Conservation (phyloP, 768 basidiomycete species). For the Nidula microcarpa region DNA sequence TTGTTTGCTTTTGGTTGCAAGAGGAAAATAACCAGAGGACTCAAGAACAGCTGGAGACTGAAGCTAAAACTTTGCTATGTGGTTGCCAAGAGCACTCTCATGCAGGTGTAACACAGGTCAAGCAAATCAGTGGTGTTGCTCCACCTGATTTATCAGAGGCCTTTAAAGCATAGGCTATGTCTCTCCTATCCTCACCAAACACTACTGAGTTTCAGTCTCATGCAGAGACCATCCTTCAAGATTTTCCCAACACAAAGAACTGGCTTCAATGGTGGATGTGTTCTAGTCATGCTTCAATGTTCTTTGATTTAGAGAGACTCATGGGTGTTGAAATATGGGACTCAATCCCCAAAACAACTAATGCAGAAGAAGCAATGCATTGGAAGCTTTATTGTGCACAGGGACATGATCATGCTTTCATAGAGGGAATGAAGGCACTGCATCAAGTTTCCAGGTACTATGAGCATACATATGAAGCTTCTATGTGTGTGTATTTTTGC, state of each 20-base stretch:
- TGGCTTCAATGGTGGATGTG: constrained; percentile 33
- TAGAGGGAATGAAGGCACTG: constrained; percentile 15
- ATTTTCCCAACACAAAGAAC: constrained; percentile 12
- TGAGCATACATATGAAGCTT: constrained; percentile 7
- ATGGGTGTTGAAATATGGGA: constrained; percentile 9
- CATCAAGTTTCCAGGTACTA: constrained; percentile 14
- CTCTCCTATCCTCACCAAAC: constrained; percentile 3
- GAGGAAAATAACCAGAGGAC: constrained; percentile 5
- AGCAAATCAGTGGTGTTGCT: constrained; percentile 15
- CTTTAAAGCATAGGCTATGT: constrained; percentile 13
- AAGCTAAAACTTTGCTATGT: constrained; percentile 9
- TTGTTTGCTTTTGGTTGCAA: constrained; percentile 15
- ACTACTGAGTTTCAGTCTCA: constrained; percentile 6
- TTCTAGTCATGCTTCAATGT: constrained; percentile 19
- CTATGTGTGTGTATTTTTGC: too few species aligned
- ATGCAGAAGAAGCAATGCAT: constrained; percentile 8
- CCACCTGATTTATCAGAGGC: constrained; percentile 5
- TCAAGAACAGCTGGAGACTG: constrained; percentile 6
- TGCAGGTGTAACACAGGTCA: constrained; percentile 19
- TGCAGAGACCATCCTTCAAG: constrained; percentile 6
- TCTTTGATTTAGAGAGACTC: constrained; percentile 11
- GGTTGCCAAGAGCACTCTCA: constrained; percentile 30
- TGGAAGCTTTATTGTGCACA: constrained; percentile 4
- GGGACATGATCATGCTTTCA: constrained; percentile 6
- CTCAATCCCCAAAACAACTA: constrained; percentile 2